Evolutionary conservation across 306 rosid species (phyloP).

Genomic region (Senna siamea): DNA sequence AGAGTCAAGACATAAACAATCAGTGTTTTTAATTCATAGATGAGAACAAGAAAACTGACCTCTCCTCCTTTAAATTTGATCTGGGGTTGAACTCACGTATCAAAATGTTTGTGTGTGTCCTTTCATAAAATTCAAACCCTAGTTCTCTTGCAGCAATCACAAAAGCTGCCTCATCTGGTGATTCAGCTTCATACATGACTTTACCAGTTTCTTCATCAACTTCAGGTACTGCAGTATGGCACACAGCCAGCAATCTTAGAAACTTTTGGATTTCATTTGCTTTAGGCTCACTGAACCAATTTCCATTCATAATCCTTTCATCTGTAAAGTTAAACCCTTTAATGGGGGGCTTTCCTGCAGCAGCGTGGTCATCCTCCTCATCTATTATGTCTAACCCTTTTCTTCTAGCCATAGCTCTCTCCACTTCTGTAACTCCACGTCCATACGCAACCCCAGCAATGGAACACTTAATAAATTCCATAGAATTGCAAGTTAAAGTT

Average conservation of each 20-base stretch:
- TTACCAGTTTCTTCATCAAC: conserved; percentile 71
- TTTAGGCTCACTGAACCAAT: conserved; percentile 70
- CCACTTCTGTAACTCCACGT: conserved; percentile 85
- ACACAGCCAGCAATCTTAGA: conserved; percentile 67
- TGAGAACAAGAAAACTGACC: too few species aligned
- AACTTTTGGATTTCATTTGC: conserved; percentile 67
- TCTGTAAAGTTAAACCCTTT: conserved; percentile 85
- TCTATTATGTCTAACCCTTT: conserved; percentile 52
- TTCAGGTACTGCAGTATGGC: conserved; percentile 95
- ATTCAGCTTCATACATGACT: conserved; percentile 86
- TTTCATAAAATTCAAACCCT: conserved; percentile 84
- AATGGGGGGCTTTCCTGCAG: conserved; percentile 45
- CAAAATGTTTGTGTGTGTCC: conserved; percentile 72
- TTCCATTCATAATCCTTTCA: conserved; percentile 76
- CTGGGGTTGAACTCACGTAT: conserved; percentile 64
- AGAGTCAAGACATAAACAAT: too few species aligned
- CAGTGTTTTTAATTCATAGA: too few species aligned
- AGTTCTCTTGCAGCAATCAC: conserved; percentile 89
- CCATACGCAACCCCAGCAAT: conserved; percentile 85
- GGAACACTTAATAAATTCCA: conserved; percentile 98
- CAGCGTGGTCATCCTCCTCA: conserved; percentile 42
- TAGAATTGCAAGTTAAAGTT: conserved; percentile 91
- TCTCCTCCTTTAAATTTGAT: conserved; percentile 49
- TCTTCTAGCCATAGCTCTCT: conserved; percentile 71
- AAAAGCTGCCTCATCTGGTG: conserved; percentile 97